Conservation (phyloP, 1,139 yeast genomes). For the Saccharomyces hybrid region DNA sequence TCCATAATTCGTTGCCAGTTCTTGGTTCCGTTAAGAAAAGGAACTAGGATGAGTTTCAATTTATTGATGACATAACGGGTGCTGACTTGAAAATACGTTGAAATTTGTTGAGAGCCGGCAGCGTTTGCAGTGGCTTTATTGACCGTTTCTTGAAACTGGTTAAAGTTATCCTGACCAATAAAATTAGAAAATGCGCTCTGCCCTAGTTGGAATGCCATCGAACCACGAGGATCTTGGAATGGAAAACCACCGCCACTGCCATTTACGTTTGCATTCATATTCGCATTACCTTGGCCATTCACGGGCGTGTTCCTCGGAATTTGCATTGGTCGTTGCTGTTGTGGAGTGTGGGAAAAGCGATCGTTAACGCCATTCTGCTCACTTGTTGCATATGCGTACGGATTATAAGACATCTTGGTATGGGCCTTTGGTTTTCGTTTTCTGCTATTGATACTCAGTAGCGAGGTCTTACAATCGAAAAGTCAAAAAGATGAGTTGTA, state of each 20-base stretch:
- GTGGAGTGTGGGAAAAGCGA: constrained; percentile 17
- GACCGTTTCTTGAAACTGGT: constrained; percentile 29
- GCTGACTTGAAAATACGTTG: constrained; percentile 83
- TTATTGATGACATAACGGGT: constrained; percentile 78
- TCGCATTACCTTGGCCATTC: background rate
- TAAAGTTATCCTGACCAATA: constrained; percentile 28
- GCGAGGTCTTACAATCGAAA: too few species aligned
- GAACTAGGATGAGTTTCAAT: constrained; percentile 66
- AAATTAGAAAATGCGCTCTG: constrained; percentile 59
- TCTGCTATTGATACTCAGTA: constrained; percentile 20
- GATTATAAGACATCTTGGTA: constrained; percentile 34
- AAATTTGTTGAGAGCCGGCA: constrained; percentile 18
- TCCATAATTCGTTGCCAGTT: constrained; percentile 63
- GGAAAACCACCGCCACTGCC: constrained; percentile 8
- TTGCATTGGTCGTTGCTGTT: constrained; percentile 20
- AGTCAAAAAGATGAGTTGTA: background rate
- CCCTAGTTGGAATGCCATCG: constrained; percentile 85
- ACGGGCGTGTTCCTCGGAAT: constrained; percentile 7
- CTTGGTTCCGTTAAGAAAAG: constrained; percentile 58
- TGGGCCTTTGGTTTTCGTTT: background rate
- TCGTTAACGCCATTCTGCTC: constrained; percentile 15
- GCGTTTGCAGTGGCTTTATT: constrained; percentile 19
- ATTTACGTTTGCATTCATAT: background rate
- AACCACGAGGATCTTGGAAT: constrained; percentile 72
- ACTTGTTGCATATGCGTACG: constrained; percentile 29